Evolutionary conservation across 352 stramenopile genomes (phyloP).

Genomic region (Phytopythium montanum): DNA sequence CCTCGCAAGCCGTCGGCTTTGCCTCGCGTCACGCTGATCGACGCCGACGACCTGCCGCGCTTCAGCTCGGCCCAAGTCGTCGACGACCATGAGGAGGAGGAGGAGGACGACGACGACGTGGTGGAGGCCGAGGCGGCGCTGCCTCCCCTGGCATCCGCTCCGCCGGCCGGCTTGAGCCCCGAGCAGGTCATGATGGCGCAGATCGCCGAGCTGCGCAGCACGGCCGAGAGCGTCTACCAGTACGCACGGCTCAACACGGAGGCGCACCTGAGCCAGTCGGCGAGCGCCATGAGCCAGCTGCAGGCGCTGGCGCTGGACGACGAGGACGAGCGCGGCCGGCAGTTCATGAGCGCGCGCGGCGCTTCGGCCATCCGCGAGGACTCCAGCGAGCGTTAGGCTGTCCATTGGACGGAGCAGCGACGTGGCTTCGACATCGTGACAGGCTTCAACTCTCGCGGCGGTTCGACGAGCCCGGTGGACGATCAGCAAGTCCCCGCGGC

Average conservation of each 20-base stretch:
- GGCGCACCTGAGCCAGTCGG: conserved; percentile 16
- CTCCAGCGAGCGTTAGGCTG: not conserved
- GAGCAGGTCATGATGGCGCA: conserved; percentile 31
- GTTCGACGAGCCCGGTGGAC: not conserved
- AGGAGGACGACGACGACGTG: not conserved
- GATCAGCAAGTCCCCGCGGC: not conserved
- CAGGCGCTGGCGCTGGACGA: conserved; percentile 10
- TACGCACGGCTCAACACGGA: conserved; percentile 31
- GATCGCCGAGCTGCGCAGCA: conserved; percentile 52
- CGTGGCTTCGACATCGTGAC: not conserved
- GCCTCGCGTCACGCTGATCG: conserved; percentile 2
- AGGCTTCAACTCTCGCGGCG: not conserved
- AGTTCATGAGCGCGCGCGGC: conserved; percentile 11
- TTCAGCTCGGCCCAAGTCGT: not conserved
- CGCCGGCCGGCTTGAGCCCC: not conserved
- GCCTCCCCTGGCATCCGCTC: not conserved
- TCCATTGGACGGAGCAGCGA: not conserved
- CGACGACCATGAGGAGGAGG: not conserved
- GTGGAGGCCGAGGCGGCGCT: not conserved
- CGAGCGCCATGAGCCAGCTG: conserved; percentile 13
- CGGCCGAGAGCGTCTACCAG: conserved; percentile 52
- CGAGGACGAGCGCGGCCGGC: conserved; percentile 12
- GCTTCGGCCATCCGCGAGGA: conserved; percentile 13
- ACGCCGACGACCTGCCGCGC: conserved; percentile 4
- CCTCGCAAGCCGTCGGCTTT: not conserved